A percentile compares a stretch with the other conserved stretches of the same genome.
Evolutionary conservation across 225 moss, liverwort and hornwort species (phyloP).

Genomic region (Bryoerythrophyllum caledonicum): DNA sequence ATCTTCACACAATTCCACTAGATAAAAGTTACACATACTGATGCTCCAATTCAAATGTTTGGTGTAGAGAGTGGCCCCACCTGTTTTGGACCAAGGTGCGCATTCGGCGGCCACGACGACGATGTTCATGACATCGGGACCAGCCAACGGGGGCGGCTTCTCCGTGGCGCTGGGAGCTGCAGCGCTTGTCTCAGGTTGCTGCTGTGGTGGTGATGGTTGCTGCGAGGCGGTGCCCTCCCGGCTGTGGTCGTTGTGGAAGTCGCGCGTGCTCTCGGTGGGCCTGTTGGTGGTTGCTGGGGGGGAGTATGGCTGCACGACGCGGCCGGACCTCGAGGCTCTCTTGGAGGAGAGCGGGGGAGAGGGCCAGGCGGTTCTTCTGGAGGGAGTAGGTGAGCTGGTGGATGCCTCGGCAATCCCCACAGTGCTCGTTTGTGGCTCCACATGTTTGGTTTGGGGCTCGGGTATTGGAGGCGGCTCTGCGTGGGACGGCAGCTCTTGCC

Average conservation of each 20-base stretch:
- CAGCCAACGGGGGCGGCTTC: slow-evolving; percentile 67
- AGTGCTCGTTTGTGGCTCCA: slow-evolving; percentile 20
- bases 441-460: slow-evolving; percentile 16
- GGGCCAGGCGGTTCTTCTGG: slow-evolving; percentile 65
- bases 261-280: slow-evolving; percentile 43
- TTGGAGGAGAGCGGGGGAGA: slow-evolving; percentile 52
- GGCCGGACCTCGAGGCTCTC: slow-evolving; percentile 40
- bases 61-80: too few species aligned
- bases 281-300: slow-evolving; percentile 34
- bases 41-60: too few species aligned
- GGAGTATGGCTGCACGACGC: slow-evolving; percentile 56
- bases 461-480: slow-evolving; percentile 12
- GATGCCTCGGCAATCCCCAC: slow-evolving; percentile 25
- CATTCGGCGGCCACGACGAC: slow-evolving; percentile 82
- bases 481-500: slow-evolving; percentile 51
- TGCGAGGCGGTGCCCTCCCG: slow-evolving; percentile 34
- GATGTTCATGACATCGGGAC: slow-evolving; percentile 81
- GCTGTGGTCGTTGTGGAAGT: slow-evolving; percentile 46
- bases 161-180: slow-evolving; percentile 44
- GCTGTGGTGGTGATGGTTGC: slow-evolving; percentile 17
- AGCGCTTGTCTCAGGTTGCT: slow-evolving; percentile 34
- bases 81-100: slow-evolving; percentile 95
- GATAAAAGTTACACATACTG: too few species aligned
- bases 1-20: too few species aligned
- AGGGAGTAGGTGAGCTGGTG: slow-evolving; percentile 35